phyloP scores from a whole-genome alignment of 1,139 yeast species.

The Candida gigantensis region DNA sequence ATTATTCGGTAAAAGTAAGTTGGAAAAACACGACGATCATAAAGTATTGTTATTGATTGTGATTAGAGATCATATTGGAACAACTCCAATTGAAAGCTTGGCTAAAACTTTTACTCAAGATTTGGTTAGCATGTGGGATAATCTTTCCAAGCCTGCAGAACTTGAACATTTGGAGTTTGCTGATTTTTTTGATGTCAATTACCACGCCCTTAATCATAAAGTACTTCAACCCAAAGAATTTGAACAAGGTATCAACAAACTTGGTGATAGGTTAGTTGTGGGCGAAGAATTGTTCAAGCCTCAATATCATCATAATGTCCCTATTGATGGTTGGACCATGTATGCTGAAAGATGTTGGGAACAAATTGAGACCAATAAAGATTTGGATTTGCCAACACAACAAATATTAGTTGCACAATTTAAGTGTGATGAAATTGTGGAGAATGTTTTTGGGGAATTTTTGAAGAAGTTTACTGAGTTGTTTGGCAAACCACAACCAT shows the following conservation, averaged over 20 bases:
- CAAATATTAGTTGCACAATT: conserved; percentile 92
- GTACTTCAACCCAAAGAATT: conserved; percentile 77
- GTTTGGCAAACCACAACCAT: conserved; percentile 16
- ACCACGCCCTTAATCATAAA: conserved; percentile 84
- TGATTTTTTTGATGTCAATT: conserved; percentile 84
- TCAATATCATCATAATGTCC: conserved; percentile 80
- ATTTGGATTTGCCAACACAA: conserved; percentile 93
- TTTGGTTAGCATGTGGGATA: conserved; percentile 74
- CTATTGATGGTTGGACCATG: conserved; percentile 94
- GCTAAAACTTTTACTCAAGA: conserved; percentile 70
- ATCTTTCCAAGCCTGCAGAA: conserved; percentile 70
- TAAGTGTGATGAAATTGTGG: conserved; percentile 87
- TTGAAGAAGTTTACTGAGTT: conserved; percentile 31
- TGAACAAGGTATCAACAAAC: conserved; percentile 54
- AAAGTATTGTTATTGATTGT: conserved; percentile 83
- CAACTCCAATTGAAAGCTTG: conserved; percentile 77
- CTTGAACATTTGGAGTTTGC: conserved; percentile 52
- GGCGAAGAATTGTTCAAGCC: conserved; percentile 55
- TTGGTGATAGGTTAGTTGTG: conserved; percentile 61
- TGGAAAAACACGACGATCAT: conserved; percentile 42
- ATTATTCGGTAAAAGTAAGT: conserved; percentile 57
- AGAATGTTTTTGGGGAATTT: conserved; percentile 51
- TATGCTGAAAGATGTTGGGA: conserved; percentile 93
- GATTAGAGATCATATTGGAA: conserved; percentile 87
- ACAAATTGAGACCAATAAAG: conserved; percentile 89